These are phyloP conservation scores for Coemansia sp. DNA, from an alignment of 192 early-diverging fungal genomes.

Conservation along the genomic window DNA sequence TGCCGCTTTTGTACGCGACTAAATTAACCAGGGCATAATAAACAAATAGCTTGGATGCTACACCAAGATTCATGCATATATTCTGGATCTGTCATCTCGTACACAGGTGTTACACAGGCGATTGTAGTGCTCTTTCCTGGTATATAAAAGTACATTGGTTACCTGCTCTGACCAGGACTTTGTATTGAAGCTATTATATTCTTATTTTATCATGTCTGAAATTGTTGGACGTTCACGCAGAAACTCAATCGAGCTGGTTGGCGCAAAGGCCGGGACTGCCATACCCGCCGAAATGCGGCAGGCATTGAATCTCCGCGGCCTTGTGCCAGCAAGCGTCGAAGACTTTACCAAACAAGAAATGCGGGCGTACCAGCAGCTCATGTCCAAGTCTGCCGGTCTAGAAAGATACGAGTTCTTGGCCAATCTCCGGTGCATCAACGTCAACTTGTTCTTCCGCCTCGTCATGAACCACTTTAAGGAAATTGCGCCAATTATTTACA, in stretches of 20 bases:
- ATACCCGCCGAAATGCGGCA: constrained; percentile 57
- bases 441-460: constrained; percentile 80
- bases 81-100: not conserved
- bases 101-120: not conserved
- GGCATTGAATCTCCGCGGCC: constrained; percentile 65
- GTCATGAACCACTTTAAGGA: constrained; percentile 79
- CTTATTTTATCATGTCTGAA: not conserved
- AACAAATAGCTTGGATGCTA: not conserved
- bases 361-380: constrained; percentile 69
- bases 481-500: constrained; percentile 75
- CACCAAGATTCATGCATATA: constrained; percentile 2
- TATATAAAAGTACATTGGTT: not conserved
- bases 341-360: constrained; percentile 68
- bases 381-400: constrained; percentile 63
- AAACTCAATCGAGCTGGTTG: constrained; percentile 53
- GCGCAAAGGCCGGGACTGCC: constrained; percentile 37
- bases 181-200: not conserved
- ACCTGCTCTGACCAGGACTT: not conserved
- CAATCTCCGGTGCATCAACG: constrained; percentile 73
- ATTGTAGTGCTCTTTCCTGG: not conserved
- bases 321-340: constrained; percentile 74
- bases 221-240: constrained; percentile 25
- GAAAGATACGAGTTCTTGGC: constrained; percentile 85
- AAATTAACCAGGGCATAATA: constrained; percentile 11
- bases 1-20: constrained; percentile 41